These are phyloP conservation scores for Centrapalus pauciflorus DNA, from an alignment of 129 eudicot species.

Conservation along the genomic window DNA sequence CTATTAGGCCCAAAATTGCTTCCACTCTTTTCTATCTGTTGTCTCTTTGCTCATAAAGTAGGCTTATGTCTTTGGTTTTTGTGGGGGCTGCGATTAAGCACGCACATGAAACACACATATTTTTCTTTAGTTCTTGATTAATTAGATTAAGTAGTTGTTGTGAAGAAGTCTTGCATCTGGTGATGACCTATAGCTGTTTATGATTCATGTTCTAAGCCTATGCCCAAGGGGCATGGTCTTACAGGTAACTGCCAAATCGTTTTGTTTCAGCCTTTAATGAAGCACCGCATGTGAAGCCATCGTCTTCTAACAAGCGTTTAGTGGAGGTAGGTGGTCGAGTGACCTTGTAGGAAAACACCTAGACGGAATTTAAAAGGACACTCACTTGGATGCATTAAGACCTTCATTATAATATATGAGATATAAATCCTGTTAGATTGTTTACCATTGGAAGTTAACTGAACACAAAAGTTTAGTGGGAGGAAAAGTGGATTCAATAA, in stretches of 20 bases:
- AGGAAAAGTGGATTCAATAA: not conserved
- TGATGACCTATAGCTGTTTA: not conserved
- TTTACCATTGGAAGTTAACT: not conserved
- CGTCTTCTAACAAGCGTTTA: no score
- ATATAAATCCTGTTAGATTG: not conserved
- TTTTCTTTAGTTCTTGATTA: not conserved
- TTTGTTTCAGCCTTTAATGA: slow-evolving; percentile 4
- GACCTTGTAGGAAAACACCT: not conserved
- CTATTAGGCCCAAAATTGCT: slow-evolving; percentile 22
- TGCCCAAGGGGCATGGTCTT: no score
- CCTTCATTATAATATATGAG: not conserved
- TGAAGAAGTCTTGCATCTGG: not conserved
- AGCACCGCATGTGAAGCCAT: no score
- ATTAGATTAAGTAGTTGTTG: not conserved
- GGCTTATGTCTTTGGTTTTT: slow-evolving; percentile 37
- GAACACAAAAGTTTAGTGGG: slow-evolving; percentile 8
- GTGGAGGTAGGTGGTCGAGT: not conserved
- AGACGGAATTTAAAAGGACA: not conserved
- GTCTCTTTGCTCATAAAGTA: slow-evolving; percentile 44
- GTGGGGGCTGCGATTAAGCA: slow-evolving; percentile 30
- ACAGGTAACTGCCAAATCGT: not conserved
- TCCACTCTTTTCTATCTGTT: slow-evolving; percentile 31
- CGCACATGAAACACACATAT: slow-evolving; percentile 25
- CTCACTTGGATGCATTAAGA: not conserved
- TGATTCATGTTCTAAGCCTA: not conserved